Base-by-base conservation (phyloP, 2,329 filamentous ascomycete species). In the Clonostachys byssicola region DNA sequence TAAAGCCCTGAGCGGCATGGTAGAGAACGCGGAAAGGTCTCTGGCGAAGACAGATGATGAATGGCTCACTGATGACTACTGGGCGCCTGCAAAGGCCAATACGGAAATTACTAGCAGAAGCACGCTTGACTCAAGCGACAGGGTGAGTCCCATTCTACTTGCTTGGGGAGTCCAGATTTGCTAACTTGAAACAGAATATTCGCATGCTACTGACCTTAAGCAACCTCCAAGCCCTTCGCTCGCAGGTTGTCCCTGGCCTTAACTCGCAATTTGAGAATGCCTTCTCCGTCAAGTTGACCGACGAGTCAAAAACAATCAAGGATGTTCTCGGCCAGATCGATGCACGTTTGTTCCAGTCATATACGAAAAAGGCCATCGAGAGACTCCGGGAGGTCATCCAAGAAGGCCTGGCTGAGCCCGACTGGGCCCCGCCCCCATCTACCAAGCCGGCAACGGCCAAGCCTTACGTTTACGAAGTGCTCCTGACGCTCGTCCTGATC, bases 301-400 rank as follows among this genome's bases (percentile, higher is more conserved):
- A 96, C 52, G 94, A 99, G 68, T 86, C 86, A 47, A 92, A 92
- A 64, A 94, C 89, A 1, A 92, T 99, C 60, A 85, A 86, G 47
- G 91, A 97, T 59, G 90, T 95, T 5, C 83, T 97, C 12, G 80
- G 81, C 14, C 91, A 97, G 63, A 96, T 99, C 53, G 92, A 97
- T 60, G 80, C 85, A 12, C 85, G 89, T 6, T 83, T 99, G 35
- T 99, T 99, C 77, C 83, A 91, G 58, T 90, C 91, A 3, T 99
- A 96, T 69, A 95, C 90, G 13, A 83, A 84, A 20, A 90, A 91
- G 1, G 84, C 85, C 3, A 81, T 89, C 42, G 80, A 85, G 8
- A 70, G 70, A 12, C 75, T 97, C 44, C 78, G 83, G 18, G 70
- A 70, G n/a, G 86, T 85, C 46, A 87, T 97, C 61, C 78, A 80